Evolutionary conservation across 352 stramenopile species (phyloP).

Genomic region (Pythium sukuiense): DNA sequence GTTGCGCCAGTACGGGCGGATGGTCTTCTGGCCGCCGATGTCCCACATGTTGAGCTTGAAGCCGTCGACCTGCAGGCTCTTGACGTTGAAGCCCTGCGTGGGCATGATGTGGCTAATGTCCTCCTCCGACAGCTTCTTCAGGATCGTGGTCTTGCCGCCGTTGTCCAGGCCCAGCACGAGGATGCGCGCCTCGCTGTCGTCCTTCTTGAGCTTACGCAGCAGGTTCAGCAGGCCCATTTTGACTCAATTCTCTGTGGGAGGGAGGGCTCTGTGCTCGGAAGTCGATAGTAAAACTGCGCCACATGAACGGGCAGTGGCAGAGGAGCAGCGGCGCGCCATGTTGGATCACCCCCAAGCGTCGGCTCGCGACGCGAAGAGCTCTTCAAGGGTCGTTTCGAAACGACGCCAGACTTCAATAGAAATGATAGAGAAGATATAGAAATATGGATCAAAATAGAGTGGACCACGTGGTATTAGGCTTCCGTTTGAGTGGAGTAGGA

Average conservation of each 20-base stretch:
- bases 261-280: slow-evolving; percentile 23
- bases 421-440: slow-evolving; percentile 8
- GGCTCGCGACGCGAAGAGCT: not conserved
- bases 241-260: slow-evolving; percentile 4
- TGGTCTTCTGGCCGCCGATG: slow-evolving; percentile 98
- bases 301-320: not conserved
- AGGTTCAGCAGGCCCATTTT: slow-evolving; percentile 92
- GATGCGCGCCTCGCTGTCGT: slow-evolving; percentile 93
- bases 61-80: slow-evolving; percentile 93
- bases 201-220: slow-evolving; percentile 95
- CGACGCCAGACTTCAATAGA: slow-evolving; percentile 19
- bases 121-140: slow-evolving; percentile 96
- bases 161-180: slow-evolving; percentile 96
- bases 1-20: slow-evolving; percentile 99
- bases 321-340: slow-evolving; percentile 4
- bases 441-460: not conserved
- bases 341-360: not conserved
- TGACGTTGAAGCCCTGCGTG: slow-evolving; percentile 97
- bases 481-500: not conserved
- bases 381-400: slow-evolving; percentile 30
- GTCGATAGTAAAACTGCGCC: slow-evolving; percentile 39
- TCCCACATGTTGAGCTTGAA: slow-evolving; percentile 99
- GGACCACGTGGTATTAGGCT: slow-evolving; percentile 11
- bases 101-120: slow-evolving; percentile 94
- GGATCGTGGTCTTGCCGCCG: slow-evolving; percentile 95